These are phyloP conservation scores for Rhododendron ferrugineum DNA, from an alignment of 148 eudicot genomes.

Conservation along the genomic window DNA sequence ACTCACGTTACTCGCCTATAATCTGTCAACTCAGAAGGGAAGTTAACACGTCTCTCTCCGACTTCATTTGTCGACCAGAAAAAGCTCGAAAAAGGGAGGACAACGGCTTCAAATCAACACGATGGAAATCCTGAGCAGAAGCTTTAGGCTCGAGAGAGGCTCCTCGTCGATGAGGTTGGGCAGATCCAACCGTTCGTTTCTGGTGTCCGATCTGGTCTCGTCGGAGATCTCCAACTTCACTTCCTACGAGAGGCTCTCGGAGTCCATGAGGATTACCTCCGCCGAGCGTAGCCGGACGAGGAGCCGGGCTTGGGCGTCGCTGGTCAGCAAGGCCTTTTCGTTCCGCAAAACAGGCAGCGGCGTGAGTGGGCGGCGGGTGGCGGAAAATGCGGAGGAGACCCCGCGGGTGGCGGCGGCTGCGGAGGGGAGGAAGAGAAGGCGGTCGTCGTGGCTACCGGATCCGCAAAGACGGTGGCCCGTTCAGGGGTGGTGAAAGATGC, in stretches of 20 bases:
- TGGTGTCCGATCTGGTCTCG: not conserved
- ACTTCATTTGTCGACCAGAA: not conserved
- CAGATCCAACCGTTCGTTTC: not conserved
- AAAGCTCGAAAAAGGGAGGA: too few relatives aligned
- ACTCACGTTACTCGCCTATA: too few relatives aligned
- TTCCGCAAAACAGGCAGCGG: not conserved
- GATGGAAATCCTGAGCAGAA: conserved; percentile 2
- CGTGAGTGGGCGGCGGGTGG: too few relatives aligned
- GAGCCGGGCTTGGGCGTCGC: not conserved
- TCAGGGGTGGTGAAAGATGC: not conserved
- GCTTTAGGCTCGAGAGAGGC: not conserved
- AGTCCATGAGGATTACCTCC: not conserved
- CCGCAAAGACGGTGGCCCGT: conserved; percentile 7
- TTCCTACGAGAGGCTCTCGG: not conserved
- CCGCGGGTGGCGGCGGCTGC: not conserved
- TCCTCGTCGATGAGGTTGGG: not conserved
- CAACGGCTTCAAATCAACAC: not conserved
- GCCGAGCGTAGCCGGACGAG: not conserved
- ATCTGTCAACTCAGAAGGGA: not conserved
- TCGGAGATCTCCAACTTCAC: not conserved
- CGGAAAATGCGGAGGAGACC: not conserved
- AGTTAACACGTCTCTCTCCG: not conserved
- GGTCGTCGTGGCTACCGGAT: conserved; percentile 8
- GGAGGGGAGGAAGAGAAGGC: not conserved
- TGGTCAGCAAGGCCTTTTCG: not conserved